Evolutionary conservation across 169 alveolate genomes (phyloP), one percentile per base, ranked within the genome.

Genomic region (Plasmodium berghei): DNA sequence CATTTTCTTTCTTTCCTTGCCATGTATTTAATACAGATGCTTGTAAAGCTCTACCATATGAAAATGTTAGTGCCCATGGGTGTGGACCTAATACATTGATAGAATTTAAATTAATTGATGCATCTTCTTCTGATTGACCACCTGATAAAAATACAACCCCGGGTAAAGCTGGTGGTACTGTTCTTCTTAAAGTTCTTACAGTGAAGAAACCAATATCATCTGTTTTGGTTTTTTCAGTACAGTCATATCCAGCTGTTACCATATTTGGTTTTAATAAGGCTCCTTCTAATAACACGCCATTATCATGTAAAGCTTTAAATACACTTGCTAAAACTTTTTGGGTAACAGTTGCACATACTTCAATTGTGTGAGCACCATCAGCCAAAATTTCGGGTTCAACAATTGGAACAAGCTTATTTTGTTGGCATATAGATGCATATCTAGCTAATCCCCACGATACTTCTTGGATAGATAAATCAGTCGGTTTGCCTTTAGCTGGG

Each of bases 31-130:
- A 93, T 73, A 97, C 95, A 20, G 99, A 94, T 26, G 97, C 96
- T 96, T 99, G 99, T 61, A 99, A 95, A 42, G 99, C 99, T 80
- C 99, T 96, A 73, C 99, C 99, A 90, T 97, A 99, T 48, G 99
- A 98, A 98, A 99, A 99, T 54, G 99, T 94, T 16, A 99, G 95
- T 80, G 94, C 90, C 99, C 99, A 98, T 46, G 99, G 99, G 87
- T 94, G 95, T 54, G 91, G 89, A 45, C 94, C 95, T 71, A 96
- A 77, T 93, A 94, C 94, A 96, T 98, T 98, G 96, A 99, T 98
- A 73, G 97, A 99, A 94, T 98, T 97, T 85, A 99, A 92, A 95
- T 98, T 97, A 52, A 95, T 87, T 49, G 99, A 94, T 40, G 99
- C 99, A 87, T 97, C 98, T 87, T 97, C 98, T 94, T 99, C 99